phyloP scores from a whole-genome alignment of 2,329 filamentous ascomycete species.

The Alternaria rosae region DNA sequence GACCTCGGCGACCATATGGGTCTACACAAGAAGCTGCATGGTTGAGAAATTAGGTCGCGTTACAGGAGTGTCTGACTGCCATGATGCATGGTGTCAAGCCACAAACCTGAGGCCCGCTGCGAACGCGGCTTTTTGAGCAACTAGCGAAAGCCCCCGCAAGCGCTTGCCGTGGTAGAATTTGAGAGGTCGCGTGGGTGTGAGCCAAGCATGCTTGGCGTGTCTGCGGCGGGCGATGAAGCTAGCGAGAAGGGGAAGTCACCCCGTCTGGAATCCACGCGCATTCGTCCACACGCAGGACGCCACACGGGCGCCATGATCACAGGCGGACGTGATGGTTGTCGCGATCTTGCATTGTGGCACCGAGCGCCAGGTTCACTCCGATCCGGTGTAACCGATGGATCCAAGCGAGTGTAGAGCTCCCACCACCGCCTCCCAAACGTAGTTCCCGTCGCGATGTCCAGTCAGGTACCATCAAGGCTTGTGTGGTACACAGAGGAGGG shows the following conservation, averaged over 20 bases:
- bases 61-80: constrained; percentile 33
- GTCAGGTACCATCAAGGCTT: background rate
- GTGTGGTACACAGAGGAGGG: background rate
- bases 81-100: constrained; percentile 29
- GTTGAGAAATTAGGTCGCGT: constrained; percentile 17
- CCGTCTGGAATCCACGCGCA: constrained; percentile 43
- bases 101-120: constrained; percentile 16
- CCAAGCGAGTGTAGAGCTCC: constrained; percentile 24
- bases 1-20: constrained; percentile 22
- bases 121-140: constrained; percentile 9
- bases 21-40: constrained; percentile 19
- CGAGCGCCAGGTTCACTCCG: constrained; percentile 44
- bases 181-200: constrained; percentile 38
- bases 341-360: constrained; percentile 51
- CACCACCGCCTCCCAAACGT: constrained; percentile 19
- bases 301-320: constrained; percentile 42
- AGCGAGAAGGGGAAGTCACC: constrained; percentile 25
- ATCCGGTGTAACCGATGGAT: constrained; percentile 42
- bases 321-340: constrained; percentile 39
- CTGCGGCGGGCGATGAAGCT: constrained; percentile 23
- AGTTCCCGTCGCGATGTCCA: background rate
- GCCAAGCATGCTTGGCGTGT: constrained; percentile 35
- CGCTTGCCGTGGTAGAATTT: constrained; percentile 18
- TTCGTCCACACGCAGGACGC: constrained; percentile 38
- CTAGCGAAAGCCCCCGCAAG: constrained; percentile 25